phyloP scores from a whole-genome alignment of 31 red algal genomes.

The Odonthalia washingtoniensis region DNA sequence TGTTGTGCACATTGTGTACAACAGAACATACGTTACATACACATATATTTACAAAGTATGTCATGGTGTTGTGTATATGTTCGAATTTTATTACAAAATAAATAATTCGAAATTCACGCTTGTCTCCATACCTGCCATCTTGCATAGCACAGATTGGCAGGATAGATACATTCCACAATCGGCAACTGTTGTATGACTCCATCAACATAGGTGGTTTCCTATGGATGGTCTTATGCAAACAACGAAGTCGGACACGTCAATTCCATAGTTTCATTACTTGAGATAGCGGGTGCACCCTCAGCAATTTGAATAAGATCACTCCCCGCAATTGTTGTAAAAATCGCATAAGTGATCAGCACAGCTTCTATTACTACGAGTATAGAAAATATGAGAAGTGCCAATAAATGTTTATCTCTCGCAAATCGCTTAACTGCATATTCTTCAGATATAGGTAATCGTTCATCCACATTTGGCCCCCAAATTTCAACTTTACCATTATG shows the following conservation, averaged over 20 bases:
- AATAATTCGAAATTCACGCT: too few relatives aligned
- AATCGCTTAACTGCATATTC: conserved; percentile 35
- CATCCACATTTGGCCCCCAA: conserved; percentile 41
- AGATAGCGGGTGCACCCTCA: neutral
- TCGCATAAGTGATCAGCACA: conserved; percentile 46
- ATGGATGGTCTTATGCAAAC: neutral
- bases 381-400: conserved; percentile 51
- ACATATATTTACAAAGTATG: too few relatives aligned
- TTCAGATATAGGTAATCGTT: conserved; percentile 21
- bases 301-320: neutral
- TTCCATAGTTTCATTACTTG: neutral
- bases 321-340: conserved; percentile 50
- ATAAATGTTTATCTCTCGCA: conserved; percentile 67
- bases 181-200: too few relatives aligned
- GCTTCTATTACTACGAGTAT: conserved; percentile 43
- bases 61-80: too few relatives aligned
- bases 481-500: conserved; percentile 70
- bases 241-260: neutral
- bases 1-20: too few relatives aligned
- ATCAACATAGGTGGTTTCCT: too few relatives aligned
- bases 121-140: too few relatives aligned
- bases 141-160: too few relatives aligned
- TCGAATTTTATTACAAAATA: too few relatives aligned
- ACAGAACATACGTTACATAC: too few relatives aligned
- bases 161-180: too few relatives aligned